These are phyloP conservation scores for Solanum chaucha DNA, from an alignment of 257 asterid genomes.

Conservation along the genomic window DNA sequence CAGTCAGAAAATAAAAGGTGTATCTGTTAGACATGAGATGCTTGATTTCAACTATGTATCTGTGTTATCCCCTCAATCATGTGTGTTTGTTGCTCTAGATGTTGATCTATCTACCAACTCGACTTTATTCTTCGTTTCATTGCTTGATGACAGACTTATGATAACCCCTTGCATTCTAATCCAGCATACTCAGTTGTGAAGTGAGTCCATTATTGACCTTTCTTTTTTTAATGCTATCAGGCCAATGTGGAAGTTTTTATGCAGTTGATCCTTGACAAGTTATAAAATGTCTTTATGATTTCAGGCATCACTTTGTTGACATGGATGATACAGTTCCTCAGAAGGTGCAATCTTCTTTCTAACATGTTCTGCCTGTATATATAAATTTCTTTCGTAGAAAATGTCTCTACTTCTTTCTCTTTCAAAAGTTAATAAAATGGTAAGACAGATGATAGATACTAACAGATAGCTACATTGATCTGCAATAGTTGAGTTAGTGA, in stretches of 20 bases:
- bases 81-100: neutral
- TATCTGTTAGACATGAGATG: neutral
- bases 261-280: neutral
- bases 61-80: neutral
- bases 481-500: neutral
- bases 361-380: neutral
- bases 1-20: neutral
- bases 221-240: neutral
- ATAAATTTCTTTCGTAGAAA: neutral
- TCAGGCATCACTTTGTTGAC: conserved; percentile 45
- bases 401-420: neutral
- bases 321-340: conserved; percentile 41
- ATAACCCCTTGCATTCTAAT: conserved; percentile 28
- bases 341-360: conserved; percentile 20
- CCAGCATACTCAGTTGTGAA: conserved; percentile 48
- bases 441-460: neutral
- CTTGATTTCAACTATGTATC: neutral
- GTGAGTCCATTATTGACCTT: conserved; percentile 15
- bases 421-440: neutral
- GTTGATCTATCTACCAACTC: neutral
- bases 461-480: neutral
- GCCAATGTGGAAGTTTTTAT: neutral
- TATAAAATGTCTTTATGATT: neutral
- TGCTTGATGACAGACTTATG: conserved; percentile 20
- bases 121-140: neutral